These are phyloP conservation scores for Geotrichum cucujoidarum DNA, from an alignment of 1,139 yeast species.

Conservation along the genomic window DNA sequence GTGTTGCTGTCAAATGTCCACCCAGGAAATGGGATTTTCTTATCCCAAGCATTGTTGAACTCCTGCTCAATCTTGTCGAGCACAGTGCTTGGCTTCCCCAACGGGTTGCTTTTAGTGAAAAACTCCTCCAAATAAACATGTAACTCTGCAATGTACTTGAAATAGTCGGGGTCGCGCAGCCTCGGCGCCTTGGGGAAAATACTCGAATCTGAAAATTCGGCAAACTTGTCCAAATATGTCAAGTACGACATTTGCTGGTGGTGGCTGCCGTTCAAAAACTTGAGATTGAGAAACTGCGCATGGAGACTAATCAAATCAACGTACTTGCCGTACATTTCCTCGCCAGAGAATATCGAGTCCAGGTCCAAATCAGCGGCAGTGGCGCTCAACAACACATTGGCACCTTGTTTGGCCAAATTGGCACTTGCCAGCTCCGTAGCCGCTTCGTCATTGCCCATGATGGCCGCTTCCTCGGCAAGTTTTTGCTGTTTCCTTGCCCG, in stretches of 20 bases:
- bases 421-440: constrained; percentile 25
- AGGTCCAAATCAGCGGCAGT: constrained; percentile 49
- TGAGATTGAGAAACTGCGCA: constrained; percentile 48
- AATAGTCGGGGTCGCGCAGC: constrained; percentile 38
- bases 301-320: constrained; percentile 54
- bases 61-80: constrained; percentile 37
- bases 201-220: constrained; percentile 38
- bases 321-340: constrained; percentile 61
- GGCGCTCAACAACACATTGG: constrained; percentile 25
- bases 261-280: constrained; percentile 23
- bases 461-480: constrained; percentile 16
- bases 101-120: constrained; percentile 48
- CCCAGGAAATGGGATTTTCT: constrained; percentile 24
- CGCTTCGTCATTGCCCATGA: constrained; percentile 13
- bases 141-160: constrained; percentile 44
- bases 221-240: constrained; percentile 48
- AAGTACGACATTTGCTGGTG: constrained; percentile 41
- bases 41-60: constrained; percentile 34
- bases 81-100: constrained; percentile 41
- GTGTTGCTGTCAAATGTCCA: constrained; percentile 34
- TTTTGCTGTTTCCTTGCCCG: constrained; percentile 17
- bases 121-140: constrained; percentile 46
- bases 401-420: constrained; percentile 13
- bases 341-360: constrained; percentile 48
- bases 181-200: constrained; percentile 24